Evolutionary conservation across 2,329 filamentous ascomycete species (phyloP).

Genomic region (Raffaelea ambrosiae): DNA sequence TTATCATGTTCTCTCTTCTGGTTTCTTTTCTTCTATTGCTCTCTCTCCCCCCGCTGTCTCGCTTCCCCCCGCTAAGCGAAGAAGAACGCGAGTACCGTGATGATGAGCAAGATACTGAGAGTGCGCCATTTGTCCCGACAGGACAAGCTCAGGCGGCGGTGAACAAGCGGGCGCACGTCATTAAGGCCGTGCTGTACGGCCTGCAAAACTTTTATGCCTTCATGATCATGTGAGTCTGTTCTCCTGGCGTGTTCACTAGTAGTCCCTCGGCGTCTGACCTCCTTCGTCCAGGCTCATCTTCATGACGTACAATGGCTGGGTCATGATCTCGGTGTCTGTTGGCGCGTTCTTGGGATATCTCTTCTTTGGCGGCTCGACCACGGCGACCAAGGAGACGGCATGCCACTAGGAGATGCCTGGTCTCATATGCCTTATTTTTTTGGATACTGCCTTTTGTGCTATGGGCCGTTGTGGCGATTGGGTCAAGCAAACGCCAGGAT

Average conservation of each 20-base stretch:
- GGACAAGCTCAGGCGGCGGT: constrained; percentile 58
- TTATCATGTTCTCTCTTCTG: not conserved
- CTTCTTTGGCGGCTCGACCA: constrained; percentile 62
- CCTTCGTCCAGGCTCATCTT: constrained; percentile 87
- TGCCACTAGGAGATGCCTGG: constrained; percentile 58
- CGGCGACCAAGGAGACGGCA: constrained; percentile 75
- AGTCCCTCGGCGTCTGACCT: too few relatives aligned
- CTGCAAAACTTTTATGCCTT: constrained; percentile 97
- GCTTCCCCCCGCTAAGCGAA: constrained; percentile 1
- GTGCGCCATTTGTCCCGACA: constrained; percentile 57
- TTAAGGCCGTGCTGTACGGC: constrained; percentile 79
- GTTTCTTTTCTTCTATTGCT: not conserved
- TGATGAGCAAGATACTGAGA: constrained; percentile 48
- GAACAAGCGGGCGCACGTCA: constrained; percentile 61
- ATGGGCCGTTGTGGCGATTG: too few relatives aligned
- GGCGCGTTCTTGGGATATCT: constrained; percentile 87
- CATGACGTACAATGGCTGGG: constrained; percentile 99
- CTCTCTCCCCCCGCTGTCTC: constrained; percentile 1
- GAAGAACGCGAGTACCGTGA: constrained; percentile 3
- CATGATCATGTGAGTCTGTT: constrained; percentile 84
- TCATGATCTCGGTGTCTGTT: constrained; percentile 85
- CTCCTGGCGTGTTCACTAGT: too few relatives aligned
- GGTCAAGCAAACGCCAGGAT: too few relatives aligned
- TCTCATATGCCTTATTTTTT: not conserved
- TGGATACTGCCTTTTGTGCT: too few relatives aligned